Evolutionary conservation across 179 eudicot genomes (phyloP).

Genomic region (Silene vulgaris): DNA sequence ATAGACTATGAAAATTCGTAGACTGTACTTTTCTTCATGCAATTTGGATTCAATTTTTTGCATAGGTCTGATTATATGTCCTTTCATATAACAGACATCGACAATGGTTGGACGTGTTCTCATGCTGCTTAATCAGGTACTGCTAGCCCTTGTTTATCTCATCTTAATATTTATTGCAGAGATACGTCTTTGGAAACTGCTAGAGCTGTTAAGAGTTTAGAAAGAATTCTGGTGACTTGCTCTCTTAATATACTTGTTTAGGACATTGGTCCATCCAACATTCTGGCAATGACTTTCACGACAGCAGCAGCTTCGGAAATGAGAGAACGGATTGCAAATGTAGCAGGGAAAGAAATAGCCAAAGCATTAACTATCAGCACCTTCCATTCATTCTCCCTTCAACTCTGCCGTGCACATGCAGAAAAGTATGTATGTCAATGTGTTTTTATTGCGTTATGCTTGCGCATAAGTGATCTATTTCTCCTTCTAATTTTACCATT

Average conservation of each 20-base stretch:
- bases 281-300: constrained; percentile 96
- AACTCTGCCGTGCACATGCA: constrained; percentile 87
- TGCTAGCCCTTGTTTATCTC: background rate
- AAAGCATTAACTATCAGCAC: constrained; percentile 83
- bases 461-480: background rate
- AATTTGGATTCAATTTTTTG: too few relatives aligned
- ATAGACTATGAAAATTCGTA: background rate
- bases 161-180: constrained; percentile 5
- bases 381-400: constrained; percentile 88
- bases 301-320: constrained; percentile 97
- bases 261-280: constrained; percentile 80
- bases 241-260: constrained; percentile 22
- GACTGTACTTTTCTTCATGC: too few relatives aligned
- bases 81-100: constrained; percentile 59
- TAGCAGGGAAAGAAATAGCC: constrained; percentile 76
- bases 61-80: background rate
- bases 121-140: constrained; percentile 76
- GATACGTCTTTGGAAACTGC: background rate
- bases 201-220: background rate
- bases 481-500: constrained; percentile 2
- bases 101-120: constrained; percentile 94
- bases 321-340: constrained; percentile 75
- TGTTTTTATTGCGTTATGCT: constrained; percentile 7
- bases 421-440: constrained; percentile 55
- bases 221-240: constrained; percentile 5